Percentiles rank a stretch among this genome's conserved stretches.
These are phyloP conservation scores for Lachancea nothofagi DNA, from an alignment of 805 yeast genomes.

Conservation along the genomic window DNA sequence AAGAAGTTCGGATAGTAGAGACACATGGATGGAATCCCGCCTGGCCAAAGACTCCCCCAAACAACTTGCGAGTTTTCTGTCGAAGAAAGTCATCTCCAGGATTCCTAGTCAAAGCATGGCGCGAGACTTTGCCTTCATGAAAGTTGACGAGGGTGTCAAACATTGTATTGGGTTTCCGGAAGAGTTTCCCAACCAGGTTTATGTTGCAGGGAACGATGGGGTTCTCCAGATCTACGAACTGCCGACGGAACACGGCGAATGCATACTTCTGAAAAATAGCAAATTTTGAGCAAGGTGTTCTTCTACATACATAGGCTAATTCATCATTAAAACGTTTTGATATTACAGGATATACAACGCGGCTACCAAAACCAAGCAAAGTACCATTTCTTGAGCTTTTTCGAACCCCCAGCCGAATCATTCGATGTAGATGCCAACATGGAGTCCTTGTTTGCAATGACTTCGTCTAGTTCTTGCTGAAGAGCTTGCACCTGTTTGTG, in stretches of 20 bases:
- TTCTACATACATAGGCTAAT: not conserved
- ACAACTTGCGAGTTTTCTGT: constrained; percentile 22
- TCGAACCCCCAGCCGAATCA: not conserved
- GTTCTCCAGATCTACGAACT: constrained; percentile 23
- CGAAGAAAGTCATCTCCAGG: constrained; percentile 25
- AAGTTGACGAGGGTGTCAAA: constrained; percentile 17
- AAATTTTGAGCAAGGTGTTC: constrained; percentile 12
- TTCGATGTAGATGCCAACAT: not conserved
- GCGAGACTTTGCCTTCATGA: constrained; percentile 29
- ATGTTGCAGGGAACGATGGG: constrained; percentile 29
- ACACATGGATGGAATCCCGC: constrained; percentile 4
- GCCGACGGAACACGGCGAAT: constrained; percentile 27
- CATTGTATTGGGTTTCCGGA: constrained; percentile 30
- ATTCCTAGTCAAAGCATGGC: constrained; percentile 28
- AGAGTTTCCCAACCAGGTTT: constrained; percentile 28
- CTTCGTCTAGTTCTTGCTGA: constrained; percentile 11
- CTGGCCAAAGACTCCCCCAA: constrained; percentile 17
- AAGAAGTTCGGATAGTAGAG: constrained; percentile 2
- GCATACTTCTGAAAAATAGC: constrained; percentile 27
- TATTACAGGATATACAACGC: too few species aligned
- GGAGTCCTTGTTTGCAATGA: not conserved
- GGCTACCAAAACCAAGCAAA: constrained; percentile 16
- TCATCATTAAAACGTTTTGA: too few species aligned
- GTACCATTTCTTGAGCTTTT: constrained; percentile 13
- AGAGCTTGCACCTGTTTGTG: constrained; percentile 15